Evolutionary conservation across 441 rosid genomes (phyloP), one percentile per base, ranked within the genome.

Genomic region (Brassica hybrid): DNA sequence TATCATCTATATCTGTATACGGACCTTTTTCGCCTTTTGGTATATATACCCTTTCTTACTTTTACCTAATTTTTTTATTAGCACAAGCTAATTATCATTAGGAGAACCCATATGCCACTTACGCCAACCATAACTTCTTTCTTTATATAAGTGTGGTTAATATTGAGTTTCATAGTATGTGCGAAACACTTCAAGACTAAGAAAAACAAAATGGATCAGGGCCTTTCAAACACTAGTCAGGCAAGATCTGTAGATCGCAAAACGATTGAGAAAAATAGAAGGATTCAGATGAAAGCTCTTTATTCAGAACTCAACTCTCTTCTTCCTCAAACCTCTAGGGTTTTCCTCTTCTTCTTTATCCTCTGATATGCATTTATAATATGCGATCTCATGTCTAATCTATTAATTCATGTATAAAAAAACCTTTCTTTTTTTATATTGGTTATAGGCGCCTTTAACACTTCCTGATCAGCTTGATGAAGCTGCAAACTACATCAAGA

Each of bases 251-350:
- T 18, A 50, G 96, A 92, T 67, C 85, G 94, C 69, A 92, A 91
- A 79, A 83, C 88, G 4, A 58, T 82, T 3, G 98, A 94, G 75
- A 90, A 83, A 72, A 90, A 92, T 23, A 81, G 98, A 75, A 92
- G 98, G 72, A 89, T 82, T 77, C 92, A 88, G 67, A 90, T 92
- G 98, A 94, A 88, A 75, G 50, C 76, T 67, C 94, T 92, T 65
- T 85, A 80, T 85, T 80, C 87, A 78, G 69, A 83, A 65, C 98
- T 94, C 81, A 84, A 81, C 60, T 87, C 97, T 65, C 90, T 94
- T 68, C 79, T 94, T 13, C 92, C 93, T 57, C 91, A 85, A 12
- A 69, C 45, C 76, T 76, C 90, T 68, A 79, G 72, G 95, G 93
- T 93, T 58, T 38, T 27, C 25, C 79, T 48, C 65, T 30, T 72